Percentiles rank a stretch among this genome's conserved stretches.
These are phyloP conservation scores for Beauveria pseudobassiana DNA, from an alignment of 2,329 filamentous ascomycete genomes.

Conservation along the genomic window DNA sequence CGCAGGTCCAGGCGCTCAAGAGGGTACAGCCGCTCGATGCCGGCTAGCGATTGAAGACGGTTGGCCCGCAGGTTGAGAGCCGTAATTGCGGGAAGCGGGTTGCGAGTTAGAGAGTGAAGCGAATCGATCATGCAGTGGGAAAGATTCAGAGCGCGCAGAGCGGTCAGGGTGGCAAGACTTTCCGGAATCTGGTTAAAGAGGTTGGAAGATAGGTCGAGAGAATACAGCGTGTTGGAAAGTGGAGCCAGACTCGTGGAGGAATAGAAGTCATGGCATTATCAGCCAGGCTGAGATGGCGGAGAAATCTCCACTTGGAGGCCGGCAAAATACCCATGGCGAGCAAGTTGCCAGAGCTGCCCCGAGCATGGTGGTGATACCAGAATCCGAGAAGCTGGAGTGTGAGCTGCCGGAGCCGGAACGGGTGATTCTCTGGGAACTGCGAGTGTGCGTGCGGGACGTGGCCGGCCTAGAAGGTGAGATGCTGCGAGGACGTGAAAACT, in stretches of 20 bases:
- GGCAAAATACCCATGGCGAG: constrained; percentile 65
- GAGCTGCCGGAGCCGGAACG: constrained; percentile 91
- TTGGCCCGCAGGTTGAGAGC: constrained; percentile 89
- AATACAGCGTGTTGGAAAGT: constrained; percentile 80
- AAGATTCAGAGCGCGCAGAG: constrained; percentile 85
- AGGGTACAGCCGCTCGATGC: constrained; percentile 81
- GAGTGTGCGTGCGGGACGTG: constrained; percentile 63
- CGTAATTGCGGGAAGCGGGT: constrained; percentile 85
- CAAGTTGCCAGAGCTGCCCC: constrained; percentile 74
- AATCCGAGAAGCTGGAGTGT: constrained; percentile 67
- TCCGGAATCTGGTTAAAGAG: constrained; percentile 93
- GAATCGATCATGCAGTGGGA: constrained; percentile 98
- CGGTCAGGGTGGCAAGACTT: constrained; percentile 75
- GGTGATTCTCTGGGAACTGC: constrained; percentile 66
- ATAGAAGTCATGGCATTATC: constrained; percentile 87
- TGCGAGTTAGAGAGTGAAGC: constrained; percentile 76
- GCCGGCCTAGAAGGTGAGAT: constrained; percentile 72
- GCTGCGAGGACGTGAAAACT: constrained; percentile 56
- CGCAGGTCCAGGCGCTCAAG: constrained; percentile 84
- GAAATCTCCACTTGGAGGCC: constrained; percentile 86
- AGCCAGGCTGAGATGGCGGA: constrained; percentile 83
- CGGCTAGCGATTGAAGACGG: constrained; percentile 76
- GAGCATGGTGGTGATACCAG: constrained; percentile 48
- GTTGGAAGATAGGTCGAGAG: constrained; percentile 86
- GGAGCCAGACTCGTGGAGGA: constrained; percentile 66